A percentile compares a stretch with the other conserved stretches of the same genome.
Conservation (phyloP, 1,284 basidiomycete species). For the Trametes sp. region DNA sequence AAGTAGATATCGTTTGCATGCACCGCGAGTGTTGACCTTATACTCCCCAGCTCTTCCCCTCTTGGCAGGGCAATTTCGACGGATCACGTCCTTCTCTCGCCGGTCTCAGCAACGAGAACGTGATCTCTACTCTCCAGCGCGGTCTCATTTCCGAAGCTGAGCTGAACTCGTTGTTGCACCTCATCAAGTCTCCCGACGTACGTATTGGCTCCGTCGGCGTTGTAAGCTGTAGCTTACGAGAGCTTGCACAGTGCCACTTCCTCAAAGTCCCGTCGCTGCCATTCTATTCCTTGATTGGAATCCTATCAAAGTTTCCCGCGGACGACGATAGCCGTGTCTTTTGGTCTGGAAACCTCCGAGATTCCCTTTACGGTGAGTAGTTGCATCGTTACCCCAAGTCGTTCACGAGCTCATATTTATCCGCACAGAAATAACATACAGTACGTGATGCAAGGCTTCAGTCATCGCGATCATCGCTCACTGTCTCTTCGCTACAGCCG, state of each 20-base stretch:
- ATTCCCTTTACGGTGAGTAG: slow-evolving; percentile 68
- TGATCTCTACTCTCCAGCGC: slow-evolving; percentile 62
- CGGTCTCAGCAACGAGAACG: slow-evolving; percentile 61
- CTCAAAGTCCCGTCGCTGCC: slow-evolving; percentile 82
- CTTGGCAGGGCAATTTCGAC: slow-evolving; percentile 79
- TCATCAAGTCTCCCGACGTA: slow-evolving; percentile 80
- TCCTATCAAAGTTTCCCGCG: slow-evolving; percentile 76
- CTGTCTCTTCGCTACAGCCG: slow-evolving; percentile 34
- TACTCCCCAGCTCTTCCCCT: slow-evolving; percentile 68
- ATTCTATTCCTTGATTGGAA: slow-evolving; percentile 75
- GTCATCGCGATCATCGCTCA: not conserved
- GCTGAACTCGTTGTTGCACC: slow-evolving; percentile 65
- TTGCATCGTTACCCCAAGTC: not conserved
- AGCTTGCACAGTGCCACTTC: slow-evolving; percentile 73
- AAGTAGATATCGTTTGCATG: slow-evolving; percentile 36
- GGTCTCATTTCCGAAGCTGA: slow-evolving; percentile 72
- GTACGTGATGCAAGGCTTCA: slow-evolving; percentile 25
- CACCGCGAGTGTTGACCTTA: not conserved
- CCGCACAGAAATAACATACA: slow-evolving; percentile 40
- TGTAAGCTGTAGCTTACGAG: not conserved
- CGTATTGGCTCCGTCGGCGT: slow-evolving; percentile 33
- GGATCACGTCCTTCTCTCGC: slow-evolving; percentile 69
- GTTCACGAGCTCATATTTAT: not conserved
- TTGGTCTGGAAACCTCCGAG: slow-evolving; percentile 66
- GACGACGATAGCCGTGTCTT: slow-evolving; percentile 77